These are phyloP conservation scores for Phytophthora litchii DNA, from an alignment of 352 stramenopile species.

Conservation along the genomic window DNA sequence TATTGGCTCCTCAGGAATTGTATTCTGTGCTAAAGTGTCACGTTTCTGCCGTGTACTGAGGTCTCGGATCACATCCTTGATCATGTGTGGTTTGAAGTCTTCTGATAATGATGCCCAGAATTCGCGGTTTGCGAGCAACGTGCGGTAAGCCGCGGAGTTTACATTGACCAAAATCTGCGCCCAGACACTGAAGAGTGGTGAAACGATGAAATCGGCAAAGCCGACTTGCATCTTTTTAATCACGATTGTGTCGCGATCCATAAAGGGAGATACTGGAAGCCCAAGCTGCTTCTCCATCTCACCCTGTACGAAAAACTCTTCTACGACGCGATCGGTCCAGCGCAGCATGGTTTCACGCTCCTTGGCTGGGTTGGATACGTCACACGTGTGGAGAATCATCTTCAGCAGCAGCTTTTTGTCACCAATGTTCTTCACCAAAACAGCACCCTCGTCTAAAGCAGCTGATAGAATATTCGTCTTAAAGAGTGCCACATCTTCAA, in stretches of 20 bases:
- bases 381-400: constrained; percentile 92
- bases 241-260: constrained; percentile 92
- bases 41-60: constrained; percentile 45
- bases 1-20: constrained; percentile 36
- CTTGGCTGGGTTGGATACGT: constrained; percentile 95
- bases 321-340: constrained; percentile 93
- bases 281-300: constrained; percentile 94
- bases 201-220: constrained; percentile 95
- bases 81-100: constrained; percentile 87
- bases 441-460: constrained; percentile 62
- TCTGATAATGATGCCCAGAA: constrained; percentile 83
- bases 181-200: constrained; percentile 87
- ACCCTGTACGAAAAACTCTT: constrained; percentile 96
- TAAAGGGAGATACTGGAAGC: constrained; percentile 92
- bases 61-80: constrained; percentile 78
- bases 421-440: constrained; percentile 83
- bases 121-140: constrained; percentile 77
- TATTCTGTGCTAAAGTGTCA: constrained; percentile 35
- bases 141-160: constrained; percentile 69
- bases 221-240: constrained; percentile 94
- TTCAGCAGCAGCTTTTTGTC: constrained; percentile 90
- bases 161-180: constrained; percentile 80
- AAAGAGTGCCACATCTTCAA: constrained; percentile 88
- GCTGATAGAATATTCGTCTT: constrained; percentile 86
- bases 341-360: constrained; percentile 86